Conservation (phyloP, 129 eudicot genomes). For the Glebionis coronaria region DNA sequence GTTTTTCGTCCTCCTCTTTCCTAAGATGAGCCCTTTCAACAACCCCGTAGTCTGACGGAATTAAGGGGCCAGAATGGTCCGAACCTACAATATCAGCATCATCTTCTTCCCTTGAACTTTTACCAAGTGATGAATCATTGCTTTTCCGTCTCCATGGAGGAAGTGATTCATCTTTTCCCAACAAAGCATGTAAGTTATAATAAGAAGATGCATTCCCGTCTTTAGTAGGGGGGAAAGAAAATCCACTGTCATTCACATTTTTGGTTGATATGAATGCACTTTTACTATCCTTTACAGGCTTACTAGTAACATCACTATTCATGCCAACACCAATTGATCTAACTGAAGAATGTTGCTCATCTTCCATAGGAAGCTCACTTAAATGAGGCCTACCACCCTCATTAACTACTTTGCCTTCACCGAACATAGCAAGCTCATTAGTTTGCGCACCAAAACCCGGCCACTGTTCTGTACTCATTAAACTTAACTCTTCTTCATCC, state of each 20-base stretch:
- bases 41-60: conserved; percentile 60
- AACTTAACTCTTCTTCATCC: conserved; percentile 74
- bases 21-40: conserved; percentile 42
- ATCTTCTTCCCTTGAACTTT: conserved; percentile 64
- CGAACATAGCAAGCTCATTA: conserved; percentile 64
- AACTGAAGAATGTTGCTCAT: conserved; percentile 64
- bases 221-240: conserved; percentile 83
- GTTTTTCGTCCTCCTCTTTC: conserved; percentile 49
- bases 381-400: conserved; percentile 52
- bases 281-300: conserved; percentile 25
- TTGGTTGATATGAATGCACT: conserved; percentile 33
- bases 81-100: conserved; percentile 49
- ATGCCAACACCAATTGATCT: conserved; percentile 89
- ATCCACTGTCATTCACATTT: conserved; percentile 55
- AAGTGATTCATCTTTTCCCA: conserved; percentile 72
- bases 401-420: conserved; percentile 44
- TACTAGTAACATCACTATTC: conserved; percentile 48
- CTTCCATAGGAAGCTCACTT: conserved; percentile 48
- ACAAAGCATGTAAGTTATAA: conserved; percentile 38
- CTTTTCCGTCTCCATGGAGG: conserved; percentile 64
- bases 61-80: conserved; percentile 61
- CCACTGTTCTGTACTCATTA: conserved; percentile 88
- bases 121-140: conserved; percentile 62
- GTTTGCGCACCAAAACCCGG: conserved; percentile 66
- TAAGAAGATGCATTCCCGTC: conserved; percentile 42